A percentile compares a stretch with the other conserved stretches of the same genome.
Conservation (phyloP, 78 protist genomes). For the Monosiga brevicollis region DNA sequence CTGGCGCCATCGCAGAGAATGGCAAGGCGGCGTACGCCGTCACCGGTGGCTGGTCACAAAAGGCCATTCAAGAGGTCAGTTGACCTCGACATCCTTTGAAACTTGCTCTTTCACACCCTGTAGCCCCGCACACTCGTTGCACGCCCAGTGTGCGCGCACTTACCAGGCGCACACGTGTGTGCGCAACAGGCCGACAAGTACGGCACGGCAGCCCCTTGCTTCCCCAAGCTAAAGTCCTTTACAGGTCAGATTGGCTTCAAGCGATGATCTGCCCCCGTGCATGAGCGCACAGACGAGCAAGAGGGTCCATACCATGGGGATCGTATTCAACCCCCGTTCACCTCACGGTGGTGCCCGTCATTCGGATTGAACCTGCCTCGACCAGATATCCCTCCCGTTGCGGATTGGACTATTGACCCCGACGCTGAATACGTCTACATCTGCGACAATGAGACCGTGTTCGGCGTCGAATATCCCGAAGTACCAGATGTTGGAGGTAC, state of each 20-base stretch:
- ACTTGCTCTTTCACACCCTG: too few relatives aligned
- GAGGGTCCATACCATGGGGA: too few relatives aligned
- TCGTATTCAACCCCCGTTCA: too few relatives aligned
- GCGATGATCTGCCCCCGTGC: too few relatives aligned
- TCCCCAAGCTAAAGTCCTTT: conserved; percentile 24
- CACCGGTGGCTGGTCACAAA: conserved; percentile 91
- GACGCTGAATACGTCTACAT: conserved; percentile 73
- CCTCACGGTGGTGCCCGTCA: too few relatives aligned
- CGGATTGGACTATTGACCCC: conserved; percentile 45
- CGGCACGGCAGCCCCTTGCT: conserved; percentile 46
- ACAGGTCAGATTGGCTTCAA: too few relatives aligned
- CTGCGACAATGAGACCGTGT: conserved; percentile 89
- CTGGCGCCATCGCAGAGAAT: conserved; percentile 6
- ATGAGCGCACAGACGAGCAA: too few relatives aligned
- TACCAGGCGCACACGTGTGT: background rate
- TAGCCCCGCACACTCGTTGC: too few relatives aligned
- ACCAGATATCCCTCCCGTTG: conserved; percentile 24
- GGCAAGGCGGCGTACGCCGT: conserved; percentile 69
- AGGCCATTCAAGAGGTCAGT: too few relatives aligned
- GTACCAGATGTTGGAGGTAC: background rate
- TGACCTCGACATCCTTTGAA: too few relatives aligned
- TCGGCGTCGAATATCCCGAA: conserved; percentile 67
- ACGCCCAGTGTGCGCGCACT: background rate
- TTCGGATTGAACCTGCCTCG: too few relatives aligned
- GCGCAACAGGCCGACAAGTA: conserved; percentile 39